Evolutionary conservation across 1,284 basidiomycete species (phyloP), one percentile per base, ranked within the genome.

Genomic region (Puccinia polysora): DNA sequence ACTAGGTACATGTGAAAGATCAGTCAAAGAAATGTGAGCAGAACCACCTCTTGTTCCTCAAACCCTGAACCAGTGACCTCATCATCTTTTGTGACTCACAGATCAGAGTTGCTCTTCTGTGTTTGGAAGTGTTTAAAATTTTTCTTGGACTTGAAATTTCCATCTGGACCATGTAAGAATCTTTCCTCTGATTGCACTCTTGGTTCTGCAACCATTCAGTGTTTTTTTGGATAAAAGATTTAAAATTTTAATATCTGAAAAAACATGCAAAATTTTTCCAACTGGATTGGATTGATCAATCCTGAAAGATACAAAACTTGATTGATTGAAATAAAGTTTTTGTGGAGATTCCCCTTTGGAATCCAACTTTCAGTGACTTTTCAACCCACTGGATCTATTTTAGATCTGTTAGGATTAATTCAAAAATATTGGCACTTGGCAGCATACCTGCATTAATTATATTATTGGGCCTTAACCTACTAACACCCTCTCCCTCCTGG

Each of bases 401-500:
- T 10, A 45, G 4, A 40, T 40, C n/a, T n/a, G n/a, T 60, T 10
- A 60, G 32, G 23, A 40, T n/a, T n/a, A 38, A n/a, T 60, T 60
- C 14, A 5, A 18, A 23, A 34, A 7, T 30, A 4, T 45, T 10
- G 43, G 43, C n/a, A 45, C 12, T n/a, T n/a, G n/a, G n/a, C 36
- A 68, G 68, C n/a, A 28, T 65, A 36, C 74, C 74, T 1, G 69
- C 73, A 14, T 28, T 75, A n/a, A 23, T 77, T 15, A 70, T 75
- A n/a, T 65, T 71, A 20, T 73, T 64, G n/a, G 71, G 69, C 1
- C 40, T 69, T 14, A 73, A 63, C 30, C 30, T 75, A 18, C 49
- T 77, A 8, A 76, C 76, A 25, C 45, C 64, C 49, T 74, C 74
- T 10, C 76, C 76, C 14, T 67, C 75, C 8, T 76, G 75, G 75